Evolutionary conservation across 148 eudicot genomes (phyloP).

Genomic region (Vaccinium vitisidaea): DNA sequence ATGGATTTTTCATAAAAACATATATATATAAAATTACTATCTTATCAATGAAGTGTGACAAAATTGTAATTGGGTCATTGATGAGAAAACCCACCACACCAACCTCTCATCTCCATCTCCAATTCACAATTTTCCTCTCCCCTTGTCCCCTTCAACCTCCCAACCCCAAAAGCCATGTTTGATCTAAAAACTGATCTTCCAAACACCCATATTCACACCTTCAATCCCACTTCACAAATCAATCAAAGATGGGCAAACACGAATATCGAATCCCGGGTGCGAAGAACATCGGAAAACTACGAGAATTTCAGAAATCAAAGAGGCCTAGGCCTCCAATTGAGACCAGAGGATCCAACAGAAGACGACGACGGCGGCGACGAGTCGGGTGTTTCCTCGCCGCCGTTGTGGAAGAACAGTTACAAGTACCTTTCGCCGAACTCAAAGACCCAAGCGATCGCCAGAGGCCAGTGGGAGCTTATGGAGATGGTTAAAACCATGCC

Average conservation of each 20-base stretch:
- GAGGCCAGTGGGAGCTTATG: constrained; percentile 74
- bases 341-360: constrained; percentile 27
- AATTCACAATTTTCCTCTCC: constrained; percentile 11
- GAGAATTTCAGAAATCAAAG: constrained; percentile 18
- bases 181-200: constrained; percentile 37
- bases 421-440: constrained; percentile 46
- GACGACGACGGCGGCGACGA: constrained; percentile 40
- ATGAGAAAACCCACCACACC: constrained; percentile 22
- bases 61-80: not conserved
- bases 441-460: constrained; percentile 61
- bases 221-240: constrained; percentile 38
- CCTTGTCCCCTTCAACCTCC: constrained; percentile 10
- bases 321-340: constrained; percentile 37
- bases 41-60: not conserved
- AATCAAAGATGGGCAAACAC: constrained; percentile 24
- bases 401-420: constrained; percentile 50
- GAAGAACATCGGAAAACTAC: constrained; percentile 27
- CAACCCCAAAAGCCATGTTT: constrained; percentile 32
- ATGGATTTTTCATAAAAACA: not conserved
- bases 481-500: constrained; percentile 80
- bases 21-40: too few species aligned
- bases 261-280: constrained; percentile 19
- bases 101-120: not conserved
- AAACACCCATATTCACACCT: constrained; percentile 31
- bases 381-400: constrained; percentile 55